Conservation (phyloP, 768 basidiomycete genomes). For the Rickenella mellea region DNA sequence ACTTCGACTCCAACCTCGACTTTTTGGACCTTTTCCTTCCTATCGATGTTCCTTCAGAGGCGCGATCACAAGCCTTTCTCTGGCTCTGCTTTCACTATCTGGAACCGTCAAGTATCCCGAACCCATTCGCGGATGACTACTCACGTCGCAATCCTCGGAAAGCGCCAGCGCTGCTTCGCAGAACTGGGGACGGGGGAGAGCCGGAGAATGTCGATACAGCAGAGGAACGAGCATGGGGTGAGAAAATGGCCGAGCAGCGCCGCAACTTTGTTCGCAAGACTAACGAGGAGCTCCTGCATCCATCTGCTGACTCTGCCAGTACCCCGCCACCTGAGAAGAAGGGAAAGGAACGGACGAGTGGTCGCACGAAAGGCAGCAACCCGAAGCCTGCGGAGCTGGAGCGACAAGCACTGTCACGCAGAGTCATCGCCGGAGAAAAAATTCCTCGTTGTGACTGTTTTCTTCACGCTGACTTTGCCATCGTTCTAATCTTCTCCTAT, state of each 20-base stretch:
- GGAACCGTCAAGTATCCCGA: conserved; percentile 22
- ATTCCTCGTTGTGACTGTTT: too few relatives aligned
- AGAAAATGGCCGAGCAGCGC: conserved; percentile 61
- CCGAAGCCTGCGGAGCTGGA: conserved; percentile 21
- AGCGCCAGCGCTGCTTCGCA: conserved; percentile 16
- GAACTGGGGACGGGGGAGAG: conserved; percentile 34
- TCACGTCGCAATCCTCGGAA: conserved; percentile 15
- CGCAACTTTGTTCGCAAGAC: too few relatives aligned
- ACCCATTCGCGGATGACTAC: conserved; percentile 28
- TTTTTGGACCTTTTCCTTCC: conserved; percentile 37
- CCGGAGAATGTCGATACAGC: conserved; percentile 70
- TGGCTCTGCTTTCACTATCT: conserved; percentile 40
- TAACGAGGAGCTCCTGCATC: conserved; percentile 11
- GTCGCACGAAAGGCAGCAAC: conserved; percentile 18
- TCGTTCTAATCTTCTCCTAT: too few relatives aligned
- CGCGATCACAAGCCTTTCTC: conserved; percentile 36
- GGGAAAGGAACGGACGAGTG: conserved; percentile 38
- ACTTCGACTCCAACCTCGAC: conserved; percentile 21
- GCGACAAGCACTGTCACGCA: too few relatives aligned
- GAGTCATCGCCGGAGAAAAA: too few relatives aligned
- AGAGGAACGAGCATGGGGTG: conserved; percentile 75
- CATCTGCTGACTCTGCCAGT: too few relatives aligned
- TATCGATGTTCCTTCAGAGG: conserved; percentile 25
- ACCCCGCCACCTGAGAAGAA: conserved; percentile 47
- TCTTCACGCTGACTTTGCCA: too few relatives aligned